A percentile compares a stretch with the other conserved stretches of the same genome.
Conservation (phyloP, 1,284 basidiomycete species). For the Ustilago curta region DNA sequence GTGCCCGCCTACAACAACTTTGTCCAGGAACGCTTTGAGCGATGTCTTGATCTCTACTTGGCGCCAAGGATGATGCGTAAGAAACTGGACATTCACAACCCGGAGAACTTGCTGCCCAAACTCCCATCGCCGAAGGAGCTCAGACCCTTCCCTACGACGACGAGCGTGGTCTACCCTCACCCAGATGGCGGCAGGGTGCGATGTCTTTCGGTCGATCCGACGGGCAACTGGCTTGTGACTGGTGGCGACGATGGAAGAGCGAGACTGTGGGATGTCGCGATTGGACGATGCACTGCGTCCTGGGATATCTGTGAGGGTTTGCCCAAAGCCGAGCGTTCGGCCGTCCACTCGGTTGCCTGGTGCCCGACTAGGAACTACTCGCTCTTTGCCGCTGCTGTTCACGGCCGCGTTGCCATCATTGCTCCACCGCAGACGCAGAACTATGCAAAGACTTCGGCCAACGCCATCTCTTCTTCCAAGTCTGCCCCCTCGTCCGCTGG, state of each 20-base stretch:
- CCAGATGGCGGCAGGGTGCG: constrained; percentile 77
- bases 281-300: constrained; percentile 87
- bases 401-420: constrained; percentile 80
- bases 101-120: constrained; percentile 90
- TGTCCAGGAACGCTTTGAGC: constrained; percentile 92
- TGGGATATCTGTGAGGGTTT: constrained; percentile 77
- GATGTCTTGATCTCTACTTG: constrained; percentile 95
- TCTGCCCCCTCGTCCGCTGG: constrained; percentile 62
- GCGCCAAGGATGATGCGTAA: constrained; percentile 81
- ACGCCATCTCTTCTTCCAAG: constrained; percentile 66
- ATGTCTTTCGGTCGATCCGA: constrained; percentile 83
- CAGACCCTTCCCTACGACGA: constrained; percentile 92
- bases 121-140: constrained; percentile 93
- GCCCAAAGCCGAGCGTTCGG: constrained; percentile 59
- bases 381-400: constrained; percentile 79
- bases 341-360: constrained; percentile 89
- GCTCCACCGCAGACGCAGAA: constrained; percentile 75
- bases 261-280: constrained; percentile 91
- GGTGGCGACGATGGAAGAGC: constrained; percentile 91
- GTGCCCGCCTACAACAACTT: constrained; percentile 93
- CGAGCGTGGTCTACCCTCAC: constrained; percentile 80
- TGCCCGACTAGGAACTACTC: constrained; percentile 86
- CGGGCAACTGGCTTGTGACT: constrained; percentile 89
- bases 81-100: constrained; percentile 71
- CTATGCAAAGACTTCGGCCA: constrained; percentile 71